phyloP scores from a whole-genome alignment of 2,329 filamentous ascomycete genomes.

The Neobulgaria alba region DNA sequence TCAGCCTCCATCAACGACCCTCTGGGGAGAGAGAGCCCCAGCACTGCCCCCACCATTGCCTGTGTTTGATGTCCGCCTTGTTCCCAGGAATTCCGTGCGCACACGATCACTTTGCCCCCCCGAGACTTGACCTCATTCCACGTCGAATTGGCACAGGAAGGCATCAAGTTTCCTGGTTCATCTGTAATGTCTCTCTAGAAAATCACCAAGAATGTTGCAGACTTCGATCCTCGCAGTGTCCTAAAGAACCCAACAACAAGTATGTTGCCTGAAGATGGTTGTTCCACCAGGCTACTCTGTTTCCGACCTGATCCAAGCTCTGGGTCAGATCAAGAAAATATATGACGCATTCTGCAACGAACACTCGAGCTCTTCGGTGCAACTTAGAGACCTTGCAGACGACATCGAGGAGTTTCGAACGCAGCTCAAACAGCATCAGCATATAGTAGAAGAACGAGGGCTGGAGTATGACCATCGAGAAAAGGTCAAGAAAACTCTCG shows the following conservation, averaged over 20 bases:
- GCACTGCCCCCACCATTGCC: background rate
- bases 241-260: background rate
- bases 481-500: conserved; percentile 1
- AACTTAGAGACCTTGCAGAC: conserved; percentile 1
- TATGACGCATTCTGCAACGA: conserved; percentile 5
- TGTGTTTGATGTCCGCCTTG: background rate
- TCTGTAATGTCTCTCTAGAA: no score
- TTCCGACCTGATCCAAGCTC: conserved; percentile 2
- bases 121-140: background rate
- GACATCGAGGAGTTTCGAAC: conserved; percentile 3
- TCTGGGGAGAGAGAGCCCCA: background rate
- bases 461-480: background rate
- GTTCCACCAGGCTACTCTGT: conserved; percentile 3
- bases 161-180: background rate
- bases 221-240: no score
- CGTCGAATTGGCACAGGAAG: background rate
- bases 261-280: conserved; percentile 1
- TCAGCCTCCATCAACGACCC: no score
- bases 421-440: conserved; percentile 1
- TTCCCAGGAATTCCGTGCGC: background rate
- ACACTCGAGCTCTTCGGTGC: background rate
- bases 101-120: background rate
- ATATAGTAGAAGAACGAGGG: background rate
- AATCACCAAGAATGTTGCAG: no score
- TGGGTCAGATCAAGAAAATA: background rate